Conservation (phyloP, 345 rosid genomes). For the Camelina hispida region DNA sequence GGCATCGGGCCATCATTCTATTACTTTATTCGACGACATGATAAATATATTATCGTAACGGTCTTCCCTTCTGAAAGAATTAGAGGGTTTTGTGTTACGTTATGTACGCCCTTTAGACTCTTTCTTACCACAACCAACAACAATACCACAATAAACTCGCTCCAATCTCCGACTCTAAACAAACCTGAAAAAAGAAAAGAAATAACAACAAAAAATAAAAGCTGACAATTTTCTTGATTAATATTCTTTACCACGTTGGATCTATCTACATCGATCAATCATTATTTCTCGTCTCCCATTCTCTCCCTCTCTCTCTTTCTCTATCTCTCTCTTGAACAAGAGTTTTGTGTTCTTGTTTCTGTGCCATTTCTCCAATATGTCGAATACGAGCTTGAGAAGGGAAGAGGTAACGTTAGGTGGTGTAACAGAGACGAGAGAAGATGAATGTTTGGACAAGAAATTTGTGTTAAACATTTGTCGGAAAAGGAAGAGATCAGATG, state of each 20-base stretch:
- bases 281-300: not conserved
- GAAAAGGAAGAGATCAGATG: slow-evolving; percentile 42
- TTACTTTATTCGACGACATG: slow-evolving; percentile 22
- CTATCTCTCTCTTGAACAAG: slow-evolving; percentile 6
- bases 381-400: slow-evolving; percentile 14
- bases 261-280: slow-evolving; percentile 43
- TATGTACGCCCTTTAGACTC: slow-evolving; percentile 42
- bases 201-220: slow-evolving; percentile 14
- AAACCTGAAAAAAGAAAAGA: slow-evolving; percentile 28
- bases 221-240: slow-evolving; percentile 48
- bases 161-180: slow-evolving; percentile 33
- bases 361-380: slow-evolving; percentile 14
- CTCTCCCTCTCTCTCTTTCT: not conserved
- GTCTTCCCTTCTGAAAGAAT: slow-evolving; percentile 15
- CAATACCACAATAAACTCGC: slow-evolving; percentile 33
- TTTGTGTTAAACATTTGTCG: slow-evolving; percentile 1
- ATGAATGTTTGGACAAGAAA: slow-evolving; percentile 25
- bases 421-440: slow-evolving; percentile 9
- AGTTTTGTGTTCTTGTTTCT: not conserved
- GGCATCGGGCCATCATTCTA: slow-evolving; percentile 32
- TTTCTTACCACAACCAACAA: slow-evolving; percentile 17
- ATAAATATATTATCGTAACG: slow-evolving; percentile 11
- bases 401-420: slow-evolving; percentile 24
- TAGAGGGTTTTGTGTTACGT: slow-evolving; percentile 37
- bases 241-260: slow-evolving; percentile 48